These are phyloP conservation scores for Whalleya microplaca DNA, from an alignment of 2,329 filamentous ascomycete genomes.

Conservation along the genomic window DNA sequence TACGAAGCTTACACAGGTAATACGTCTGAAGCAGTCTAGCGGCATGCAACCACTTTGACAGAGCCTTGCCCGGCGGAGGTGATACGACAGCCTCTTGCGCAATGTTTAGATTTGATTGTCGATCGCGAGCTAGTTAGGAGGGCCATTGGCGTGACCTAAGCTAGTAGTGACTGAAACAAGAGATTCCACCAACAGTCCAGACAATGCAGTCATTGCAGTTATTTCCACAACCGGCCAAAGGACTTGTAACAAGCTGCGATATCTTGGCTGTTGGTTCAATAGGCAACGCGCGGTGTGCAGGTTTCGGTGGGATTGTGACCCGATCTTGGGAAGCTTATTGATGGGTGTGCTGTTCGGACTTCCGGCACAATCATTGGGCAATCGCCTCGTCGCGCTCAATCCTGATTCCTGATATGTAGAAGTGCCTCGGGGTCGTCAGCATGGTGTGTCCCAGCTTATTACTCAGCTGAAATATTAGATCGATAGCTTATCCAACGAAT, in stretches of 20 bases:
- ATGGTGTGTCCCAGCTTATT: background rate
- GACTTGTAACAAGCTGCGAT: slow-evolving; percentile 13
- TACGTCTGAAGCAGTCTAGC: slow-evolving; percentile 9
- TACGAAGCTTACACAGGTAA: slow-evolving; percentile 5
- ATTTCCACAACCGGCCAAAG: slow-evolving; percentile 13
- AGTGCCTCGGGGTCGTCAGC: background rate
- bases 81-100: slow-evolving; percentile 8
- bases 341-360: background rate
- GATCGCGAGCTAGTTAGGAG: background rate
- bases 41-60: slow-evolving; percentile 18
- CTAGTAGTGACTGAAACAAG: background rate
- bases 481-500: background rate
- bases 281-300: background rate
- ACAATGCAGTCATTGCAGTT: background rate
- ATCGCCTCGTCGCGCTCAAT: background rate
- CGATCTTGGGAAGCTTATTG: slow-evolving; percentile 7
- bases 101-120: slow-evolving; percentile 10
- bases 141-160: background rate
- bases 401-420: background rate
- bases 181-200: background rate
- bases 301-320: slow-evolving; percentile 22
- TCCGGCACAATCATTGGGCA: background rate
- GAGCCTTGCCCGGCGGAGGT: slow-evolving; percentile 4
- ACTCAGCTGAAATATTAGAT: background rate
- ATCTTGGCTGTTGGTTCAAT: slow-evolving; percentile 8